phyloP scores from a whole-genome alignment of 2,329 filamentous ascomycete species.

The Penicillium brasilianum region DNA sequence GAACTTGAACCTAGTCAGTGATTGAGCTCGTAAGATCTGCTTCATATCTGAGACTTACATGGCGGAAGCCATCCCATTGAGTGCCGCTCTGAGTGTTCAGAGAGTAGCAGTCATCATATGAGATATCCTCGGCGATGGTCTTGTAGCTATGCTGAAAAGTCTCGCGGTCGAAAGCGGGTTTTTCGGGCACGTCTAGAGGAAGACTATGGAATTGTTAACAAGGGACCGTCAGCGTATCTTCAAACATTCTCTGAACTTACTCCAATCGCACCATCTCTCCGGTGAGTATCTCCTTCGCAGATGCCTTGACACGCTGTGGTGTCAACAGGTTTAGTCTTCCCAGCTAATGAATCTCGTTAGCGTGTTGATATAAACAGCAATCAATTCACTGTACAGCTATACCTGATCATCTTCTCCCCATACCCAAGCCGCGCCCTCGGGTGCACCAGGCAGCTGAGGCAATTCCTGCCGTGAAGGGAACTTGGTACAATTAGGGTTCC shows the following conservation, averaged over 20 bases:
- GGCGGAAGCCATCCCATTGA: constrained; percentile 59
- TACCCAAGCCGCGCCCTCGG: constrained; percentile 63
- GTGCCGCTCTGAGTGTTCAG: constrained; percentile 57
- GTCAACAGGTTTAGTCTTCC: constrained; percentile 62
- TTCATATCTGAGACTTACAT: constrained; percentile 38
- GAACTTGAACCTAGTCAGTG: constrained; percentile 34
- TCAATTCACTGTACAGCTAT: constrained; percentile 8
- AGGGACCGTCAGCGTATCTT: neutral
- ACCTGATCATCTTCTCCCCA: constrained; percentile 63
- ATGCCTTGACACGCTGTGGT: constrained; percentile 58
- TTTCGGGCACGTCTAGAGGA: constrained; percentile 58
- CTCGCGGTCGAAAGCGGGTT: constrained; percentile 59
- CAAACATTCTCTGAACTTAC: constrained; percentile 36
- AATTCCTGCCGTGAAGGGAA: constrained; percentile 62
- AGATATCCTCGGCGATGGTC: constrained; percentile 39
- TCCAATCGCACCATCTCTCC: constrained; percentile 63
- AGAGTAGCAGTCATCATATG: constrained; percentile 52
- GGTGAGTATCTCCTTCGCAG: constrained; percentile 58
- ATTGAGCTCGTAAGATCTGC: constrained; percentile 7
- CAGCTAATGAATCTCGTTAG: constrained; percentile 23
- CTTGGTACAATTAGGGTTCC: constrained; percentile 58
- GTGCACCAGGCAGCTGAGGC: constrained; percentile 57
- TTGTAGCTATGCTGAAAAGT: constrained; percentile 62
- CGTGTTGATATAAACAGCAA: neutral
- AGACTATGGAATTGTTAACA: constrained; percentile 42